A percentile compares a stretch with the other conserved stretches of the same genome.
Conservation (phyloP, 805 yeast species). For the Spathaspora sp. region DNA sequence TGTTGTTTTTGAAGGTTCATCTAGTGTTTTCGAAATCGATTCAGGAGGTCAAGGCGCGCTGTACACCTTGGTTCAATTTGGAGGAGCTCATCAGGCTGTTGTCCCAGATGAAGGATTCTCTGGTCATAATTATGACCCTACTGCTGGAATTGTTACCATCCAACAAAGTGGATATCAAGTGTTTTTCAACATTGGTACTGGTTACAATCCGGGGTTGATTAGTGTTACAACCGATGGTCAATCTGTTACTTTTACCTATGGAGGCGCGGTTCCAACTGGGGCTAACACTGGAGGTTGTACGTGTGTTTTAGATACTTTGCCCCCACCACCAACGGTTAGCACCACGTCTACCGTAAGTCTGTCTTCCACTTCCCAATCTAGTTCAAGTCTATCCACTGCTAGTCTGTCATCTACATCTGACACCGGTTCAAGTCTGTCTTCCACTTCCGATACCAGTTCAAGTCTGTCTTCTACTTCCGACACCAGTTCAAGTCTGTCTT, state of each 20-base stretch:
- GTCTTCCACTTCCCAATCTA: background rate
- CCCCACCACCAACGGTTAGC: background rate
- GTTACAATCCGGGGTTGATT: background rate
- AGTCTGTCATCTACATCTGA: background rate
- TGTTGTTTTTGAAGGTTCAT: background rate
- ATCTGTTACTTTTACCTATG: background rate
- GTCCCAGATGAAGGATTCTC: background rate
- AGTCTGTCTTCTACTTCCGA: too few relatives aligned
- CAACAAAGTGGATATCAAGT: background rate
- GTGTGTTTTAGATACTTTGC: background rate
- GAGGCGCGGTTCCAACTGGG: background rate
- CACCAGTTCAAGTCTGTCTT: background rate
- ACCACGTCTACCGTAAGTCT: background rate
- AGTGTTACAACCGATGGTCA: background rate
- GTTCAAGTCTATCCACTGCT: background rate
- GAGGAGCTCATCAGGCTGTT: background rate
- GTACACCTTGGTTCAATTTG: background rate
- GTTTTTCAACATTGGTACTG: background rate
- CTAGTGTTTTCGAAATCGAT: background rate
- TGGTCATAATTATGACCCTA: background rate
- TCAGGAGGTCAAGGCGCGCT: background rate
- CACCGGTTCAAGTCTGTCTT: background rate
- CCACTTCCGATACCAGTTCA: too few relatives aligned
- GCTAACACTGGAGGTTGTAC: background rate
- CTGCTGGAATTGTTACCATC: background rate